These are phyloP conservation scores for Neocucurbitaria cava DNA, from an alignment of 2,329 filamentous ascomycete species.

Conservation along the genomic window DNA sequence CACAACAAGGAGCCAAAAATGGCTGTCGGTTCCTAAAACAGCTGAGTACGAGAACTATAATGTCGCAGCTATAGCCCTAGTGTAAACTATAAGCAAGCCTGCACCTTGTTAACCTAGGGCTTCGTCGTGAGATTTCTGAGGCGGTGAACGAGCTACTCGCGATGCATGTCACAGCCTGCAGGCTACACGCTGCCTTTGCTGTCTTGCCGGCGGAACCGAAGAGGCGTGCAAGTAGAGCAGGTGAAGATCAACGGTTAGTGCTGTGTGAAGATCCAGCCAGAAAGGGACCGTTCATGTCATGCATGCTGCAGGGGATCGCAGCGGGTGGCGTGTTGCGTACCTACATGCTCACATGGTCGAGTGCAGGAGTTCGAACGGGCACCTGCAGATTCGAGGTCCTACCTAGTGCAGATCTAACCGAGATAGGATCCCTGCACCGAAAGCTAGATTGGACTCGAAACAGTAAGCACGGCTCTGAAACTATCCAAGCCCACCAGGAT, in stretches of 20 bases:
- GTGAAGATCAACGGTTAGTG: background rate
- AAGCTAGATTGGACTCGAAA: conserved; percentile 7
- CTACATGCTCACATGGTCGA: conserved; percentile 1
- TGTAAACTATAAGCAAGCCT: conserved; percentile 4
- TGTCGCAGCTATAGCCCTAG: conserved; percentile 27
- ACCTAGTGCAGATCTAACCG: conserved; percentile 28
- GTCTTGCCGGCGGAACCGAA: background rate
- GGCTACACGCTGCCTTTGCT: conserved; percentile 7
- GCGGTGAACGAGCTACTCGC: conserved; percentile 7
- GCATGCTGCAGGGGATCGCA: background rate
- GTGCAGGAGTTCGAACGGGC: conserved; percentile 20
- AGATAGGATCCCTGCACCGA: conserved; percentile 24
- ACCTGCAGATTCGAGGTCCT: no score
- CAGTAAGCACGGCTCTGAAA: conserved; percentile 22
- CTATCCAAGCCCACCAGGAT: conserved; percentile 14
- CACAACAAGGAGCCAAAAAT: conserved; percentile 13
- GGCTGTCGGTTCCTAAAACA: conserved; percentile 11
- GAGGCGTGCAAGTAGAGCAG: background rate
- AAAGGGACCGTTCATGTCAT: background rate
- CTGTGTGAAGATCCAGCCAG: background rate
- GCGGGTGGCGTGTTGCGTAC: background rate
- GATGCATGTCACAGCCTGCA: conserved; percentile 24
- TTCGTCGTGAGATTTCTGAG: conserved; percentile 5
- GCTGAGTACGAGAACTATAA: conserved; percentile 24
- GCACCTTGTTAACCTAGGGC: conserved; percentile 16